Base-by-base conservation (phyloP, 352 stramenopile genomes). In the Globisporangium barbulae region DNA sequence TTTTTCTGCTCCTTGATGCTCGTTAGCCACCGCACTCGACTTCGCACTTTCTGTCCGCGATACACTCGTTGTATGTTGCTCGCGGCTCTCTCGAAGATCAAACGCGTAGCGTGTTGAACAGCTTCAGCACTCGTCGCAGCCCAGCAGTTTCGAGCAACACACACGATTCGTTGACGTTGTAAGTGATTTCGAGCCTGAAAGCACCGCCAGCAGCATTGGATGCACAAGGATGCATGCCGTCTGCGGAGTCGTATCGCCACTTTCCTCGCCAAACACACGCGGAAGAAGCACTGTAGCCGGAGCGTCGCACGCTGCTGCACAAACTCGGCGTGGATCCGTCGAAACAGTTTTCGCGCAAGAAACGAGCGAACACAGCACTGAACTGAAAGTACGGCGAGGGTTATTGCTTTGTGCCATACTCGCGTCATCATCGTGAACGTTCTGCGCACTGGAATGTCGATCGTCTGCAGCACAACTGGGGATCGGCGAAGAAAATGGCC, bases 131-230 rank as follows among this genome's bases (percentile, higher is more conserved):
- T 61, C 5, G 75, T 55, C 0, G 57, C 53, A 0, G 50, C 30
- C 37, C 74, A 72, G 7, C 80, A 61, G 1, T 56, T 33, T 0
- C 54, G 66, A 2, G 78, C 63, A 15, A 64, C 48, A 5, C 56
- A 58, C 0, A 49, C 33, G 15, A 77, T 59, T 35, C 79, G 68
- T 19, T 65, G 65, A 13, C 48, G 56, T 3, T 50, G 47, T 13
- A 81, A 61, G 30, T 53, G 57, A n/a, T 42, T 13, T 45, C 71
- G 59, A 21, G 79, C 70, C n/a, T 45, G 47, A 7, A 66, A 33
- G 17, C 76, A 78, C 30, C 81, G 72, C 78, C 78, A 91, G 5
- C 47, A 59, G 28, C 72, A 88, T 63, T 90, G 79, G 44, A 90
- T 74, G 15, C 64, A 56, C 1, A 79, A 28, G 5, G 63, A 65